Evolutionary conservation across 2,329 filamentous ascomycete species (phyloP).

Genomic region (Xylariaceae sp.): DNA sequence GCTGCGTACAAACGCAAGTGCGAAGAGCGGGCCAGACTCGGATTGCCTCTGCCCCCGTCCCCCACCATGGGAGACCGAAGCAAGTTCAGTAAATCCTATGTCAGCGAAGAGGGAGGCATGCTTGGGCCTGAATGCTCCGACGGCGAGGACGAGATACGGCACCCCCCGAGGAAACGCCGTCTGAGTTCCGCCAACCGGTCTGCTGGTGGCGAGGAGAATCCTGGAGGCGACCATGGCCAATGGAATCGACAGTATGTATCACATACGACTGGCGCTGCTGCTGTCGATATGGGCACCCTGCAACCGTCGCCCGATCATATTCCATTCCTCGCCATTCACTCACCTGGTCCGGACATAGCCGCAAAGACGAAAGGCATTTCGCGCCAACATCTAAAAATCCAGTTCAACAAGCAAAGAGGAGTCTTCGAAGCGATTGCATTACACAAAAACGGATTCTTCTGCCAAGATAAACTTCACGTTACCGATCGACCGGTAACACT

Average conservation of each 20-base stretch:
- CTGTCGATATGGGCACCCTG: conserved; percentile 56
- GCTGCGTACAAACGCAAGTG: conserved; percentile 42
- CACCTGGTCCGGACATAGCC: conserved; percentile 58
- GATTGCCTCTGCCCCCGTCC: conserved; percentile 45
- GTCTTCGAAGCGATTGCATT: conserved; percentile 62
- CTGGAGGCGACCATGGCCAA: conserved; percentile 42
- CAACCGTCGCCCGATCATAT: conserved; percentile 59
- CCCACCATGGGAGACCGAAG: conserved; percentile 46
- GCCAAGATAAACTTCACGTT: conserved; percentile 54
- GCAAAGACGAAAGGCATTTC: conserved; percentile 69
- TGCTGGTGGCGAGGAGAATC: conserved; percentile 38
- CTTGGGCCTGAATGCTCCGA: conserved; percentile 57
- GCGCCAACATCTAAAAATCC: conserved; percentile 67
- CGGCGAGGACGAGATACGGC: conserved; percentile 46
- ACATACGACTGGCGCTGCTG: conserved; percentile 55
- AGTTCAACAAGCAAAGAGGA: conserved; percentile 60
- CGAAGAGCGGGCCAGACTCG: conserved; percentile 44
- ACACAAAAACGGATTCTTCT: conserved; percentile 66
- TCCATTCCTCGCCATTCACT: conserved; percentile 69
- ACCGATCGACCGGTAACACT: conserved; percentile 53
- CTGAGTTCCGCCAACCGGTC: conserved; percentile 41
- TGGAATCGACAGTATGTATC: conserved; percentile 58
- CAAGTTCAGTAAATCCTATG: conserved; percentile 61
- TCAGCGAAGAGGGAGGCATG: conserved; percentile 68
- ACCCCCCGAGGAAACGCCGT: conserved; percentile 40